Base-by-base conservation (phyloP, 2,329 filamentous ascomycete species). In the Colletotrichum sidae region DNA sequence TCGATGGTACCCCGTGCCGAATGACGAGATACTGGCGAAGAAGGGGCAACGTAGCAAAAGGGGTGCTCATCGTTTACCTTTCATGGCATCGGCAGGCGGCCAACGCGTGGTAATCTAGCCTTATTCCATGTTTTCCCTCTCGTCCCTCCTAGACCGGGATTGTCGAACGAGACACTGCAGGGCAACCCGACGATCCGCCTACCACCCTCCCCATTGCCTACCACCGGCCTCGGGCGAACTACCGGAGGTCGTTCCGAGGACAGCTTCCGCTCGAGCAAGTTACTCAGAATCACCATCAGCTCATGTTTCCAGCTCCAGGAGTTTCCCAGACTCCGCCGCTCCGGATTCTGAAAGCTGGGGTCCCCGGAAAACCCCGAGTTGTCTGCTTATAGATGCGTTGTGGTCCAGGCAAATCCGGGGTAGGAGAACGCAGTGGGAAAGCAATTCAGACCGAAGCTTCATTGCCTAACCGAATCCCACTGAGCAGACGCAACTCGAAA, bases 271-370 rank as follows among this genome's bases (percentile, higher is more conserved):
- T 35, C 51, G 51, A 37, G 3, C 33, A 13, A 11, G 34, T 13
- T 13, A 3, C 51, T 51, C 37, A 8, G 17, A 35, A 54, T 61
- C 51, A 8, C 58, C 50, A 61, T 61, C 58, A 50, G 51, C 44
- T 44, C 58, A 61, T 47, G 17, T 12, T 38, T 49, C 34, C 49
- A 10, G 35, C 58, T n/a, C 51, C 37, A 50, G 50, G 55, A 45
- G 47, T 46, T 51, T 57, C 53, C 57, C 13, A 51, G 38, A 34
- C 53, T 62, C 53, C 59, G 59, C 38, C 15, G 41, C 49, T 59
- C 54, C 60, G 54, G 47, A 52, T 13, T 53, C 3, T 37, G 42
- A 53, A 47, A 63, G 37, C 55, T 53, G 54, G 54, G 39, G 54
- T 46, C 54, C 60, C 55, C 54, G 42, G 46, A 53, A 25, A 37